phyloP scores from a whole-genome alignment of 345 rosid genomes.

The Lepidium africanum region DNA sequence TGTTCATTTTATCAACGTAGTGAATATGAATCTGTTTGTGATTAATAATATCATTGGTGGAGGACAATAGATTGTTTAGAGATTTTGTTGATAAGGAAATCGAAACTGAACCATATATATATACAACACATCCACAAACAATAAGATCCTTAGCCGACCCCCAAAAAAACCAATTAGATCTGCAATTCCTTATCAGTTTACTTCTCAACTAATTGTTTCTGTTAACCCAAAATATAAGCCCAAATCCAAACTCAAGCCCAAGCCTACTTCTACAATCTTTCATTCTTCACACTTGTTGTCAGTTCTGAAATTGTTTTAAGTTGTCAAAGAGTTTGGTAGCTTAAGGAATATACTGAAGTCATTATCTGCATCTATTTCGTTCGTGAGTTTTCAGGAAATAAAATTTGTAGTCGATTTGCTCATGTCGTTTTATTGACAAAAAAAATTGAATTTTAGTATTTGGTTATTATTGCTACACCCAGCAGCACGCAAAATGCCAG shows the following conservation, averaged over 20 bases:
- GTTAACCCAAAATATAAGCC: neutral
- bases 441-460: too few relatives aligned
- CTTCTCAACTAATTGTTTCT: neutral
- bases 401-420: neutral
- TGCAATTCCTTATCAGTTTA: too few relatives aligned
- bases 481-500: too few relatives aligned
- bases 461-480: too few relatives aligned
- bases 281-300: too few relatives aligned
- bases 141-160: too few relatives aligned
- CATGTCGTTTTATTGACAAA: too few relatives aligned
- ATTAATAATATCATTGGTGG: neutral
- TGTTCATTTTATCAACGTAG: neutral
- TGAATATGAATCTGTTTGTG: neutral
- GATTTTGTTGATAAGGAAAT: conserved; percentile 30
- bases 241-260: neutral
- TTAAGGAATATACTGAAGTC: neutral
- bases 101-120: conserved; percentile 11
- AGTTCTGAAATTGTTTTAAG: neutral
- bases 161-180: neutral
- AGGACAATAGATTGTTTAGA: neutral
- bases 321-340: conserved; percentile 1
- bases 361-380: neutral
- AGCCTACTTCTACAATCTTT: neutral
- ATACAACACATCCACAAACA: neutral
- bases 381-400: neutral